Percentiles rank a stretch among this genome's conserved stretches.
phyloP scores from a whole-genome alignment of 108 stramenopile species.

The Mediolabrus comicus region DNA sequence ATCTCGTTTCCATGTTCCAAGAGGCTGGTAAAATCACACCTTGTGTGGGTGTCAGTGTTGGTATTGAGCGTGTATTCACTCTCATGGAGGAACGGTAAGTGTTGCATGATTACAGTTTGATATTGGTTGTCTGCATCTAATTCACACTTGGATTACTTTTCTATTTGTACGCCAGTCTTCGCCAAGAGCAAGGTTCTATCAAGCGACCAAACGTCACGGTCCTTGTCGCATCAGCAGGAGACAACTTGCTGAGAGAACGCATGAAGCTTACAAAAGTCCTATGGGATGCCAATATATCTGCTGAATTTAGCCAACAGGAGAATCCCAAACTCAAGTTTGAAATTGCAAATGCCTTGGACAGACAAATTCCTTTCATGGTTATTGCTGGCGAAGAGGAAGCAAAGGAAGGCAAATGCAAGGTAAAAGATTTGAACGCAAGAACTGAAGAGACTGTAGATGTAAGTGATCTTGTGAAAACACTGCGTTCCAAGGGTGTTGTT shows the following conservation, averaged over 20 bases:
- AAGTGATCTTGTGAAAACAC: constrained; percentile 37
- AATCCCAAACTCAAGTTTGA: constrained; percentile 88
- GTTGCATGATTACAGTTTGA: neutral
- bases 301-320: constrained; percentile 82
- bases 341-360: constrained; percentile 73
- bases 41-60: constrained; percentile 90
- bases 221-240: constrained; percentile 80
- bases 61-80: constrained; percentile 92
- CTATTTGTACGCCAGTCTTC: constrained; percentile 22
- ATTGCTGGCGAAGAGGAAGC: constrained; percentile 87
- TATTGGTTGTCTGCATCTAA: no score
- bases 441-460: constrained; percentile 65
- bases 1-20: constrained; percentile 92
- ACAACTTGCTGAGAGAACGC: constrained; percentile 60
- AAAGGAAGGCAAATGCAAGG: constrained; percentile 75
- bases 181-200: constrained; percentile 54
- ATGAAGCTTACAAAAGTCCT: constrained; percentile 78
- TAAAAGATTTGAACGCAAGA: constrained; percentile 76
- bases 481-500: constrained; percentile 61
- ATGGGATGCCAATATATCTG: constrained; percentile 83
- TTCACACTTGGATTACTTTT: neutral
- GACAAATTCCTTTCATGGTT: constrained; percentile 87
- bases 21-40: constrained; percentile 80
- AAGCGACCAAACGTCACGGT: constrained; percentile 70
- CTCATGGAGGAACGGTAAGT: constrained; percentile 84